Conservation (phyloP, 208 protist species). For the Wallacemonas sp. region DNA sequence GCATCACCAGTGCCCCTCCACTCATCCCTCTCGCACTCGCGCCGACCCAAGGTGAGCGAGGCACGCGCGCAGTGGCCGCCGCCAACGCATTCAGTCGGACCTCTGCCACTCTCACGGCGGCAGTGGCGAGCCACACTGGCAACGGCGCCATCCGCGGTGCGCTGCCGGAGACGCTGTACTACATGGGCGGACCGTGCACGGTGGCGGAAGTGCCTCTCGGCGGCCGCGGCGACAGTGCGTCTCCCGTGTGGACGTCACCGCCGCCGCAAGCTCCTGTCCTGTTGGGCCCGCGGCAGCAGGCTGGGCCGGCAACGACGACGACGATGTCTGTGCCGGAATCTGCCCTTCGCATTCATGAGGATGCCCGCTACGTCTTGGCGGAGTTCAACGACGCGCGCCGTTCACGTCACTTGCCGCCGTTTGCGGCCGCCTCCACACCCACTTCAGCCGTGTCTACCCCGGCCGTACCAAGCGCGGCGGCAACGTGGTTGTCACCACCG, state of each 20-base stretch:
- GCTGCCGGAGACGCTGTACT: neutral
- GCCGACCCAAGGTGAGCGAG: no score
- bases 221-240: neutral
- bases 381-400: neutral
- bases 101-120: neutral
- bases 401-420: neutral
- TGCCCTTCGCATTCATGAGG: no score
- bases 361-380: neutral
- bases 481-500: neutral
- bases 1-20: no score
- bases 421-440: neutral
- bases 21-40: no score
- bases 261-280: neutral
- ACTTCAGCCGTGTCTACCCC: neutral
- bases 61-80: no score
- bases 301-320: no score
- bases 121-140: neutral
- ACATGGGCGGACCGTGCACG: slow-evolving; percentile 1
- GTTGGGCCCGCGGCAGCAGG: neutral
- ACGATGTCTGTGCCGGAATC: no score
- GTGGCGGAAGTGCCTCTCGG: neutral
- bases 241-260: neutral
- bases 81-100: no score
- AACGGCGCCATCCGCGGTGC: neutral
- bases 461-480: no score